phyloP scores from a whole-genome alignment of 768 basidiomycete genomes.

The Amanita subjunquillea region DNA sequence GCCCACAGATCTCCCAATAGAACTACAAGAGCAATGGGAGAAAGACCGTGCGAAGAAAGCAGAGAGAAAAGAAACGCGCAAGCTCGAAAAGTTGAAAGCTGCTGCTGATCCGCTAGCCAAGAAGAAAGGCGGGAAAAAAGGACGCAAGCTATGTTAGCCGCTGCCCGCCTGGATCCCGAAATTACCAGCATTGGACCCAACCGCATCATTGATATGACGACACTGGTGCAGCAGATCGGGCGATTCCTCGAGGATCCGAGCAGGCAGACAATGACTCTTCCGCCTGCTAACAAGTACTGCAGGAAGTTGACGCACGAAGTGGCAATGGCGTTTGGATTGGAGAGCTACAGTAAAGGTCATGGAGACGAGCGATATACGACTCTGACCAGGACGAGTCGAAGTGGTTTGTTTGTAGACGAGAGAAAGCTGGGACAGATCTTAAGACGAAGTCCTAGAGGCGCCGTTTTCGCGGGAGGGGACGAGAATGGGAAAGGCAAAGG shows the following conservation, averaged over 20 bases:
- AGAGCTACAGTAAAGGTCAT: conserved; percentile 65
- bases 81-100: conserved; percentile 38
- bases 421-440: conserved; percentile 39
- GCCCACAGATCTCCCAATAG: conserved; percentile 38
- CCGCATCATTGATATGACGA: conserved; percentile 50
- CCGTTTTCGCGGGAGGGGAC: conserved; percentile 18
- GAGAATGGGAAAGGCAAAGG: conserved; percentile 9
- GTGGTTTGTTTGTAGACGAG: conserved; percentile 49
- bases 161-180: conserved; percentile 36
- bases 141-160: conserved; percentile 53
- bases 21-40: conserved; percentile 65
- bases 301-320: conserved; percentile 73
- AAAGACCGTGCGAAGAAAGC: conserved; percentile 81
- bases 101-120: conserved; percentile 52
- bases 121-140: conserved; percentile 63
- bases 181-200: conserved; percentile 31
- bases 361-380: conserved; percentile 69
- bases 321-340: conserved; percentile 69
- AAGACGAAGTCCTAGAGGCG: conserved; percentile 26
- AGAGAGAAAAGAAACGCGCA: conserved; percentile 54
- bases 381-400: conserved; percentile 55
- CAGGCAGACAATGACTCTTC: conserved; percentile 51
- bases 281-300: conserved; percentile 66
- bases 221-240: conserved; percentile 63
- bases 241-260: conserved; percentile 53